These are phyloP conservation scores for Ochetophila trinervis DNA, from an alignment of 306 rosid species.

Conservation along the genomic window DNA sequence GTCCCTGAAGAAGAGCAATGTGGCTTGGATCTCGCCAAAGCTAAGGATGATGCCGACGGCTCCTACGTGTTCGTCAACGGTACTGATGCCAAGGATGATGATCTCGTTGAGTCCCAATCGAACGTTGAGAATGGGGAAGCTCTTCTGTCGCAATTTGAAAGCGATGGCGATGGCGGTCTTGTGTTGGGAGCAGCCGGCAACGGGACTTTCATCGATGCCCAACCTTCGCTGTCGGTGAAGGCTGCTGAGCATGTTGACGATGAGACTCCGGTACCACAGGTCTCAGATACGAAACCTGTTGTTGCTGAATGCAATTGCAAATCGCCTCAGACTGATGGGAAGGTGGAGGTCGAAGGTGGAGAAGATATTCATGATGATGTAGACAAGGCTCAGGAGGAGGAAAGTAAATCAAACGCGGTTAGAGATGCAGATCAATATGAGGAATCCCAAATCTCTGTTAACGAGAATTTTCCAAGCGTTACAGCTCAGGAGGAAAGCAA, in stretches of 20 bases:
- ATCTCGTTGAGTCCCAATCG: conserved; percentile 23
- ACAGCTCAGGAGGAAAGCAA: neutral
- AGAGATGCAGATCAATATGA: neutral
- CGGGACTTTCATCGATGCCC: too few species aligned
- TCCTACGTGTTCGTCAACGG: conserved; percentile 39
- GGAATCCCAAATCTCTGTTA: neutral
- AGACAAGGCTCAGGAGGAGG: neutral
- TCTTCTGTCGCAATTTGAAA: neutral
- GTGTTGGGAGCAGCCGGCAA: too few species aligned
- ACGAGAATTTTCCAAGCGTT: neutral
- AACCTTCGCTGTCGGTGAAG: neutral
- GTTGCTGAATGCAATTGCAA: conserved; percentile 20
- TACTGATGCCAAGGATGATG: conserved; percentile 21
- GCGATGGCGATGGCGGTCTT: neutral
- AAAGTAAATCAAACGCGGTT: neutral
- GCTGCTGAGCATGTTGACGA: conserved; percentile 7
- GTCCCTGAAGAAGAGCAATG: conserved; percentile 6
- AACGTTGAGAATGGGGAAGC: conserved; percentile 10
- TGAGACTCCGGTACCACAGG: conserved; percentile 15
- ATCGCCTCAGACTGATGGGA: neutral
- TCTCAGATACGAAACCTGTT: conserved; percentile 9
- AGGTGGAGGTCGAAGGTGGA: conserved; percentile 7
- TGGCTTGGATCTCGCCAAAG: conserved; percentile 31
- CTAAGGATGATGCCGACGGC: conserved; percentile 33
- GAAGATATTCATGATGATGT: conserved; percentile 3